phyloP scores from a whole-genome alignment of 2,329 filamentous ascomycete genomes.

The Colletotrichum sansevieriae region DNA sequence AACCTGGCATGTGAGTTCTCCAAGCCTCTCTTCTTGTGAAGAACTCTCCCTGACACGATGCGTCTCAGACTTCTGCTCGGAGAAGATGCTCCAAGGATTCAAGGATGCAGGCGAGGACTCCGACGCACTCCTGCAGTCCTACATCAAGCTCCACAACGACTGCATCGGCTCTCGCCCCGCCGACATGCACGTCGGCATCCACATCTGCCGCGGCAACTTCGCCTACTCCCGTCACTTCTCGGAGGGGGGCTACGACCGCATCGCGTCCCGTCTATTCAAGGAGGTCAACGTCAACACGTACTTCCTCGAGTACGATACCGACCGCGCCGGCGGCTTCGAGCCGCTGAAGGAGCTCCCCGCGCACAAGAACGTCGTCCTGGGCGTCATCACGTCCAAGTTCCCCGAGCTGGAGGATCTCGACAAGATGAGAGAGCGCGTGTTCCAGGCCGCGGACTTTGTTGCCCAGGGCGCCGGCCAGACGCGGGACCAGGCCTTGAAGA shows the following conservation, averaged over 20 bases:
- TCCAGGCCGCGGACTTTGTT: constrained; percentile 73
- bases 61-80: constrained; percentile 70
- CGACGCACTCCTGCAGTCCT: constrained; percentile 74
- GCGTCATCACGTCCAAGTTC: constrained; percentile 73
- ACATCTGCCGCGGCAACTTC: constrained; percentile 75
- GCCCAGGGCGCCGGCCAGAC: constrained; percentile 73
- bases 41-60: neutral
- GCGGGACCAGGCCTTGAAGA: constrained; percentile 73
- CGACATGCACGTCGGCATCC: constrained; percentile 79
- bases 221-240: constrained; percentile 73
- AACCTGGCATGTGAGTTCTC: constrained; percentile 60
- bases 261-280: constrained; percentile 71
- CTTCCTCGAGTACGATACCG: constrained; percentile 72
- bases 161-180: constrained; percentile 71
- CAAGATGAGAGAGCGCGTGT: constrained; percentile 66
- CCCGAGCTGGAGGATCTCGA: constrained; percentile 68
- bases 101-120: constrained; percentile 39
- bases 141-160: constrained; percentile 81
- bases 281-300: constrained; percentile 72
- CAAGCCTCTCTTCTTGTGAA: too few species aligned
- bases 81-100: constrained; percentile 55
- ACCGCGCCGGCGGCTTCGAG: constrained; percentile 72
- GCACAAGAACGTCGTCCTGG: constrained; percentile 72
- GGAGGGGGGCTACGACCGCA: constrained; percentile 73
- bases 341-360: constrained; percentile 70